Evolutionary conservation across 371 early-diverging fungal species (phyloP), one percentile per base, ranked within the genome.

Genomic region (Blakeslea trispora): DNA sequence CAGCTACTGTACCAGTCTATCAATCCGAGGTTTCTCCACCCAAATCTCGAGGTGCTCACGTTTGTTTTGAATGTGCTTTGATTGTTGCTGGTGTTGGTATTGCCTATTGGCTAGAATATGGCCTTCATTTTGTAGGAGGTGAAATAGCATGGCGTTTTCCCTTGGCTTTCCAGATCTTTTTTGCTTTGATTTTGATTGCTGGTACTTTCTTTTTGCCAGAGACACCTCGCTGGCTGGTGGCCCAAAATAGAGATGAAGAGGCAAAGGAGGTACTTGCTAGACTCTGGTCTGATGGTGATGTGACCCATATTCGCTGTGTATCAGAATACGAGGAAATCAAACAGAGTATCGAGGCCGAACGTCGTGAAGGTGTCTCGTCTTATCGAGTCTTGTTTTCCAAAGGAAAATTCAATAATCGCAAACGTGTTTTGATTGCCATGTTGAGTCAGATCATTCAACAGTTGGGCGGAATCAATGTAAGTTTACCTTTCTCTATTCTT

Each of bases 201-300:
- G 81, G 74, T 47, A 57, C 69, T 15, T 67, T 74, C 23, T 45
- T 82, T 48, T 69, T 84, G 6, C 84, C 84, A 14, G 82, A 80
- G 50, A 71, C 84, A 6, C 82, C 84, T 31, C 81, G 84, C 63
- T 84, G 84, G 84, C 54, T 84, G 15, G 54, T 77, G 42, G 64
- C 72, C 42, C 72, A 81, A 21, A 71, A 73, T 35, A 44, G 63
- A 23, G 63, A 61, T 21, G 72, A 72, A 5, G 70, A 74, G 24
- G 63, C 66, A 23, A 71, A 74, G 49, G 65, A 64, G 19, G 72
- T 77, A 1, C 59, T 77, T 42, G 74, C 72, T 46, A 66, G 70
- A 41, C 64, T 77, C 2, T 68, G 70, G 54, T 61, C 64, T 23
- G 70, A 62, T 34, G 69, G 71, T 24, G 64, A 68, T 44, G 54